Percentiles rank a stretch among this genome's conserved stretches.
Conservation (phyloP, 2,329 filamentous ascomycete genomes). For the Helotiales sp. region DNA sequence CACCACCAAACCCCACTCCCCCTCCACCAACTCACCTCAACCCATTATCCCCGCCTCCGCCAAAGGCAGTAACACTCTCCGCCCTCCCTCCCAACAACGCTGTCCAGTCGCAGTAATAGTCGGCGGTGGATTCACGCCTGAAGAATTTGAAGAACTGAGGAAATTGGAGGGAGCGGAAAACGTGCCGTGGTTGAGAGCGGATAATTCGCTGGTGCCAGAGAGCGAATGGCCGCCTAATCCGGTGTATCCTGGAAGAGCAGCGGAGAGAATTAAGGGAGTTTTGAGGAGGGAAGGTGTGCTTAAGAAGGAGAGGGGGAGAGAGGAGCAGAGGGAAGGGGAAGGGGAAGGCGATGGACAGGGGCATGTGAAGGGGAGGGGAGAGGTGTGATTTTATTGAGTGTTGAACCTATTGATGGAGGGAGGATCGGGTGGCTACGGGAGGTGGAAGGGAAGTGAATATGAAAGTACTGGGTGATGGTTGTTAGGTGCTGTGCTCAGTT, state of each 20-base stretch:
- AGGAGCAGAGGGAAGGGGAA: background rate
- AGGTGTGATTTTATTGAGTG: background rate
- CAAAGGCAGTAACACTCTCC: background rate
- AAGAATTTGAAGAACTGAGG: background rate
- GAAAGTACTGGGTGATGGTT: background rate
- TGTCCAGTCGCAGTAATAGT: background rate
- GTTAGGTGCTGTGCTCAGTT: too few relatives aligned
- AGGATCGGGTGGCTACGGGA: background rate
- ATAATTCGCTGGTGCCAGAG: background rate
- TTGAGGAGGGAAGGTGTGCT: background rate
- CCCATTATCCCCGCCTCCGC: background rate
- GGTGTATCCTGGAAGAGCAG: background rate
- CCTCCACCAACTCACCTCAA: background rate
- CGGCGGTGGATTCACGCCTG: background rate
- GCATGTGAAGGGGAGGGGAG: background rate
- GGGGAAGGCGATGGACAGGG: background rate
- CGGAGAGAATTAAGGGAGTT: background rate
- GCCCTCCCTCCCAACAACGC: background rate
- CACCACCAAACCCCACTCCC: background rate
- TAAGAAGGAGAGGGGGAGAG: background rate
- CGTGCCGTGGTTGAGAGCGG: background rate
- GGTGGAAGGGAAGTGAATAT: background rate
- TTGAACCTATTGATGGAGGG: too few relatives aligned
- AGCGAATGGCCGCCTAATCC: slow-evolving; percentile 4
- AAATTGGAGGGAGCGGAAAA: background rate